A percentile compares a stretch with the other conserved stretches of the same genome.
These are phyloP conservation scores for Crithidia sp. DNA, from an alignment of 208 protist species.

Conservation along the genomic window DNA sequence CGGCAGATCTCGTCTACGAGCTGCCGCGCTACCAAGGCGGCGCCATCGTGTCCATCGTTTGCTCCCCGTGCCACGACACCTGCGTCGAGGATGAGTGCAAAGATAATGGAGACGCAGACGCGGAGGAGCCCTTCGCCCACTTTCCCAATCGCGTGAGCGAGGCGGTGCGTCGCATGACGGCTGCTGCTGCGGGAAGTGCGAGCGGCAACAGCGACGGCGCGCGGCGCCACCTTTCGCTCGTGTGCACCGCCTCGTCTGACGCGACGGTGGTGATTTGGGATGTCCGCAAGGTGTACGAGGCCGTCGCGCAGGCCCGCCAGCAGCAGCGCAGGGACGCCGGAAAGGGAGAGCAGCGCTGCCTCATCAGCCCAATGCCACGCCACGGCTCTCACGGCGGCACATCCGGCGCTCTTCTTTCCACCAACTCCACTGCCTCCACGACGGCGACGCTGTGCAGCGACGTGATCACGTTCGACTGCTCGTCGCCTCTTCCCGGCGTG, in stretches of 20 bases:
- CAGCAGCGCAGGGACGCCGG: conserved; percentile 5
- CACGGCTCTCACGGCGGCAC: neutral
- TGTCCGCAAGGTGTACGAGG: conserved; percentile 75
- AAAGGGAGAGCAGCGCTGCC: neutral
- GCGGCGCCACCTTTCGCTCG: conserved; percentile 78
- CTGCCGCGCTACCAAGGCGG: conserved; percentile 81
- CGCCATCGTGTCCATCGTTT: conserved; percentile 69
- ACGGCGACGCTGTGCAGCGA: conserved; percentile 41
- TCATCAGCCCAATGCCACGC: neutral
- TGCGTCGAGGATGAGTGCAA: conserved; percentile 37
- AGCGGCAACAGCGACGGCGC: neutral
- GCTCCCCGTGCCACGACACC: conserved; percentile 74
- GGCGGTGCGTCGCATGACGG: conserved; percentile 49
- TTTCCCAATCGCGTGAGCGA: conserved; percentile 63
- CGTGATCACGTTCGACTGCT: conserved; percentile 69
- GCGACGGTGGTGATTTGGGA: conserved; percentile 88
- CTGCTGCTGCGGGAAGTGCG: conserved; percentile 2
- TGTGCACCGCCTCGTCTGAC: conserved; percentile 86
- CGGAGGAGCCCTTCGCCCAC: neutral
- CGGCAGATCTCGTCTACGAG: conserved; percentile 83
- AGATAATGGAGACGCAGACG: neutral
- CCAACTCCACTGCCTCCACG: neutral
- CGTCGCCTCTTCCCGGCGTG: conserved; percentile 16
- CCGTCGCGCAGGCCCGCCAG: conserved; percentile 35
- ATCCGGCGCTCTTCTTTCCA: neutral